These are phyloP conservation scores for Moesziomyces sp. DNA, from an alignment of 1,284 basidiomycete species.

Conservation along the genomic window DNA sequence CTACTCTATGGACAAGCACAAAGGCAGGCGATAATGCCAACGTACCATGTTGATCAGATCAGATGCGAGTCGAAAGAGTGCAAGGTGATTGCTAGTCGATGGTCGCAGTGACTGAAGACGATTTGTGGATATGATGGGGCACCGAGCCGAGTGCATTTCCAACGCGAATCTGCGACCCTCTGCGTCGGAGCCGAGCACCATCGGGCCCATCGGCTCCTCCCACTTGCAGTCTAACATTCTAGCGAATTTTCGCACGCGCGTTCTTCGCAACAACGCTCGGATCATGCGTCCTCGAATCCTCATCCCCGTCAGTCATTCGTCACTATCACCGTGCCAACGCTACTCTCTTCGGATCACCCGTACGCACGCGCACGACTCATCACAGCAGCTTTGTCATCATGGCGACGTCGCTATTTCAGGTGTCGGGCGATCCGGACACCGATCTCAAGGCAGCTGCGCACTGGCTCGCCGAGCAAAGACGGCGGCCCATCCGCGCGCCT, in stretches of 20 bases:
- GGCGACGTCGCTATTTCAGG: conserved; percentile 12
- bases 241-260: too few relatives aligned
- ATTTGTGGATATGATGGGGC: background rate
- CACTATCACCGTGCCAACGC: too few relatives aligned
- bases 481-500: conserved; percentile 70
- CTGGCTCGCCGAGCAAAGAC: conserved; percentile 56
- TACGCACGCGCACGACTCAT: background rate
- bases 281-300: too few relatives aligned
- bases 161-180: too few relatives aligned
- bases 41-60: conserved; percentile 11
- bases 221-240: too few relatives aligned
- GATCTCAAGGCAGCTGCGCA: conserved; percentile 45
- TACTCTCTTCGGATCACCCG: too few relatives aligned
- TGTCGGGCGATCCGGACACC: conserved; percentile 29
- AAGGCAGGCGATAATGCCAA: background rate
- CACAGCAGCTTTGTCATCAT: conserved; percentile 3
- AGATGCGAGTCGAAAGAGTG: background rate
- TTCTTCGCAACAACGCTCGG: too few relatives aligned
- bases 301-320: too few relatives aligned
- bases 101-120: too few relatives aligned
- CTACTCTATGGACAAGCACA: background rate
- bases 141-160: too few relatives aligned
- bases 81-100: background rate
- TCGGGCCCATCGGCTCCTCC: too few relatives aligned
- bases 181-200: too few relatives aligned